A percentile compares a stretch with the other conserved stretches of the same genome.
Conservation (phyloP, 208 protist species). For the Sergeia podlipaevii region DNA sequence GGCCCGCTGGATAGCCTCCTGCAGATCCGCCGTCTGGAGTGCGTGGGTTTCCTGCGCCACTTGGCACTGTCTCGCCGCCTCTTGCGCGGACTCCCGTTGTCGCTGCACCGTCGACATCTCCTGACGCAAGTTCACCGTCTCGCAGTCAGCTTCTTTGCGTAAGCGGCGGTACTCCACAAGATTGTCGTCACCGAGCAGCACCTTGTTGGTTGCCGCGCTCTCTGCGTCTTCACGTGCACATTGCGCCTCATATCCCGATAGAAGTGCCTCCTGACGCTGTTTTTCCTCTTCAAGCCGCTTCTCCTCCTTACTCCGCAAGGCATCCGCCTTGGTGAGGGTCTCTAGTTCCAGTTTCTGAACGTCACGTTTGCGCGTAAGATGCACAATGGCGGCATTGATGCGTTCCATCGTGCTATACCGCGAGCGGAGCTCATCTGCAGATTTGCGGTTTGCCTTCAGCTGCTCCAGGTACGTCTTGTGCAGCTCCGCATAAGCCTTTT, state of each 20-base stretch:
- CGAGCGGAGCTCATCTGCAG: slow-evolving; percentile 54
- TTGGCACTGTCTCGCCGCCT: slow-evolving; percentile 64
- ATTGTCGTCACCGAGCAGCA: slow-evolving; percentile 42
- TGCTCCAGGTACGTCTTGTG: slow-evolving; percentile 82
- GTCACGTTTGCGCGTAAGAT: slow-evolving; percentile 67
- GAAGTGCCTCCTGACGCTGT: slow-evolving; percentile 55
- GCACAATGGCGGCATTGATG: slow-evolving; percentile 52
- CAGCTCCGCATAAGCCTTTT: slow-evolving; percentile 57
- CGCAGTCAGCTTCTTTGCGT: slow-evolving; percentile 78
- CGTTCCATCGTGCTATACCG: slow-evolving; percentile 64
- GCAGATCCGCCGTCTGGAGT: slow-evolving; percentile 46
- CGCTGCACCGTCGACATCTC: slow-evolving; percentile 64
- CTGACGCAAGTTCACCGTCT: slow-evolving; percentile 74
- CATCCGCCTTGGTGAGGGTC: slow-evolving; percentile 40
- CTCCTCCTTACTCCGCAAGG: slow-evolving; percentile 47
- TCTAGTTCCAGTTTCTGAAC: slow-evolving; percentile 48
- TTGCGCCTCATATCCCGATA: slow-evolving; percentile 52
- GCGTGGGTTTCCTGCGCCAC: slow-evolving; percentile 39
- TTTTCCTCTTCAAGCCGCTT: slow-evolving; percentile 61
- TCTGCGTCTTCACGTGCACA: slow-evolving; percentile 56
- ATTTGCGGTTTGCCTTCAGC: slow-evolving; percentile 60
- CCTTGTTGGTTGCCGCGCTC: slow-evolving; percentile 13
- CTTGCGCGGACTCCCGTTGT: slow-evolving; percentile 51
- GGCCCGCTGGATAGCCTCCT: slow-evolving; percentile 29
- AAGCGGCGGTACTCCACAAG: slow-evolving; percentile 74